These are phyloP conservation scores for Erysiphe pulchra DNA, from an alignment of 2,329 filamentous ascomycete species.

Conservation along the genomic window DNA sequence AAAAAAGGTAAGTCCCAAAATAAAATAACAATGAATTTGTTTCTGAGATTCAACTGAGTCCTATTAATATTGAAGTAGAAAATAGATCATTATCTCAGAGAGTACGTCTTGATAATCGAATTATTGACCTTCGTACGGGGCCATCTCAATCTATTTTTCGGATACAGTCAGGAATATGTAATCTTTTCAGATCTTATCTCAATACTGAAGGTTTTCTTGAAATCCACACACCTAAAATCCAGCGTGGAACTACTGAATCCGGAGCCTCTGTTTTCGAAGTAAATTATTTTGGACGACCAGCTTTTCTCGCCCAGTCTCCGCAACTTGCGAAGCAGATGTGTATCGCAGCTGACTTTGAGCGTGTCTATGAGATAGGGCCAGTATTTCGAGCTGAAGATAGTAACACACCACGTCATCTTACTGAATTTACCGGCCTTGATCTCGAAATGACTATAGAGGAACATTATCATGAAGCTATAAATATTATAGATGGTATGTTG, in stretches of 20 bases:
- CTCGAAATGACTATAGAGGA: constrained; percentile 77
- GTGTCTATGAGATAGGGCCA: constrained; percentile 70
- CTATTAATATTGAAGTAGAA: not conserved
- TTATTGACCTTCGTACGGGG: constrained; percentile 67
- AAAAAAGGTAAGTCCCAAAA: no score
- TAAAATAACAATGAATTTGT: no score
- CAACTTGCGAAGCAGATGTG: constrained; percentile 86
- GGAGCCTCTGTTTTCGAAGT: constrained; percentile 79
- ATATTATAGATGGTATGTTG: constrained; percentile 52
- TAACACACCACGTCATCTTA: constrained; percentile 83
- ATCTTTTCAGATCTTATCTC: constrained; percentile 52
- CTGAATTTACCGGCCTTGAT: constrained; percentile 82
- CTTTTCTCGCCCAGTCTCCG: constrained; percentile 76
- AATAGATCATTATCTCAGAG: constrained; percentile 10
- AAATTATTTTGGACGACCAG: constrained; percentile 69
- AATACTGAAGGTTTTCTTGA: constrained; percentile 63
- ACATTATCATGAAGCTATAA: constrained; percentile 71
- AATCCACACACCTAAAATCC: constrained; percentile 81
- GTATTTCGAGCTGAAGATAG: constrained; percentile 91
- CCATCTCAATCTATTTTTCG: constrained; percentile 73
- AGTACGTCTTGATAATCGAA: constrained; percentile 50
- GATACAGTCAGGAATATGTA: constrained; percentile 56
- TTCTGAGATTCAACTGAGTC: no score
- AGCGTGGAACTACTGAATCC: constrained; percentile 73
- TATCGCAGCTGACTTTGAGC: constrained; percentile 68